Percentiles rank a stretch among this genome's conserved stretches.
phyloP scores from a whole-genome alignment of 2,329 filamentous ascomycete genomes.

The Colletotrichum theobromicola region DNA sequence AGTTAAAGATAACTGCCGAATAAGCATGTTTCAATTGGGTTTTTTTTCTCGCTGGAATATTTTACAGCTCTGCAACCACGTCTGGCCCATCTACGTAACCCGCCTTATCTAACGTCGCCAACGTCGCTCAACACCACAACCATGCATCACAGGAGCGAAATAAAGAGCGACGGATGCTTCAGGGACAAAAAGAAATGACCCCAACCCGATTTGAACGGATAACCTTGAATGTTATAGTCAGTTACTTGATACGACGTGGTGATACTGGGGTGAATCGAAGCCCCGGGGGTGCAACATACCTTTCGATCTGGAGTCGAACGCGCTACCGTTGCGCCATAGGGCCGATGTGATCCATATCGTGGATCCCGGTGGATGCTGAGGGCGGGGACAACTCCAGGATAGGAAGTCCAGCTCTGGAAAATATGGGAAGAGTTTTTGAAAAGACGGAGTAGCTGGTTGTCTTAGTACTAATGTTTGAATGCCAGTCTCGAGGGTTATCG shows the following conservation, averaged over 20 bases:
- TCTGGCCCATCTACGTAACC: neutral
- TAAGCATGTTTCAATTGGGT: neutral
- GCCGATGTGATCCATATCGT: neutral
- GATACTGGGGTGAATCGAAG: too few species aligned
- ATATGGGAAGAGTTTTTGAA: neutral
- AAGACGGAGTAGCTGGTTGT: neutral
- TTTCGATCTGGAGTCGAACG: slow-evolving; percentile 13
- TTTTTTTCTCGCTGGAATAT: neutral
- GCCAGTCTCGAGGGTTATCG: neutral
- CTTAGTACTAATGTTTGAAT: neutral
- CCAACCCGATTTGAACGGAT: slow-evolving; percentile 12
- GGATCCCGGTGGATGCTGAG: neutral
- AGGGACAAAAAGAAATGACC: neutral
- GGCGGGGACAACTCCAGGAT: neutral
- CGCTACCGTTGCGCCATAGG: slow-evolving; percentile 15
- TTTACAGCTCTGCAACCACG: neutral
- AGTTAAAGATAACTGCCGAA: neutral
- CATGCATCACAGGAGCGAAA: neutral
- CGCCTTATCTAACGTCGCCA: neutral
- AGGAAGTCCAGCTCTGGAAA: neutral
- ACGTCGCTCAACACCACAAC: neutral
- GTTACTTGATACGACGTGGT: too few species aligned
- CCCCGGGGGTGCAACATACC: too few species aligned
- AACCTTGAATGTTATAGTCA: too few species aligned
- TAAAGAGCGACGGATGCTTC: neutral